Evolutionary conservation across 2,329 filamentous ascomycete species (phyloP).

Genomic region (Venturia oleaginea): DNA sequence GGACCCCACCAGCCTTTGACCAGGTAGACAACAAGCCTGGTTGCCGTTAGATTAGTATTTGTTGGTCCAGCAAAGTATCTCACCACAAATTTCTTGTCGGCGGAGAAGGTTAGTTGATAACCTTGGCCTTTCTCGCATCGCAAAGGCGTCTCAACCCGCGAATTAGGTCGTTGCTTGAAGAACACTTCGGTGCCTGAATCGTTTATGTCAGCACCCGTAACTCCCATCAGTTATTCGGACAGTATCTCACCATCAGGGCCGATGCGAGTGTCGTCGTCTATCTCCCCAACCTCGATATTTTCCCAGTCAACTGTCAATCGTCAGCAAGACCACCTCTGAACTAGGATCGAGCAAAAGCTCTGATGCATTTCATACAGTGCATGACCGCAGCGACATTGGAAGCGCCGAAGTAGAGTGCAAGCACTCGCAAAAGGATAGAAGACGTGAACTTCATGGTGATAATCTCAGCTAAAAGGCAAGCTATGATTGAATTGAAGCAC

Average conservation of each 20-base stretch:
- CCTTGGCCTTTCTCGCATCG: background rate
- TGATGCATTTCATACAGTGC: background rate
- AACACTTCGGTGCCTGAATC: background rate
- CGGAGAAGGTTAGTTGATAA: background rate
- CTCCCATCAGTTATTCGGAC: background rate
- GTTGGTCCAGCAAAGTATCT: background rate
- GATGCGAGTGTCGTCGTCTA: background rate
- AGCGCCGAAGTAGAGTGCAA: conserved; percentile 1
- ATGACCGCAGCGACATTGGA: conserved; percentile 1
- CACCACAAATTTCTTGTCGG: background rate
- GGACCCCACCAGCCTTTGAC: conserved; percentile 5
- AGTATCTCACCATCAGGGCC: background rate
- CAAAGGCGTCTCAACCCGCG: background rate
- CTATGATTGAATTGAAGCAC: background rate
- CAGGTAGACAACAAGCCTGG: conserved; percentile 6
- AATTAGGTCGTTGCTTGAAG: background rate
- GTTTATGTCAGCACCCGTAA: background rate
- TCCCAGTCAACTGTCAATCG: background rate
- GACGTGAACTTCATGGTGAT: background rate
- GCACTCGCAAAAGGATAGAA: background rate
- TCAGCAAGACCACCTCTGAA: background rate
- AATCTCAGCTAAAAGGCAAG: background rate
- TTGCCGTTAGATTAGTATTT: background rate
- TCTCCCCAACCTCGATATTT: background rate
- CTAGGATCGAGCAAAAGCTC: background rate